Base-by-base conservation (phyloP, 202 grass and related monocot species). In the Musa balbisiana region DNA sequence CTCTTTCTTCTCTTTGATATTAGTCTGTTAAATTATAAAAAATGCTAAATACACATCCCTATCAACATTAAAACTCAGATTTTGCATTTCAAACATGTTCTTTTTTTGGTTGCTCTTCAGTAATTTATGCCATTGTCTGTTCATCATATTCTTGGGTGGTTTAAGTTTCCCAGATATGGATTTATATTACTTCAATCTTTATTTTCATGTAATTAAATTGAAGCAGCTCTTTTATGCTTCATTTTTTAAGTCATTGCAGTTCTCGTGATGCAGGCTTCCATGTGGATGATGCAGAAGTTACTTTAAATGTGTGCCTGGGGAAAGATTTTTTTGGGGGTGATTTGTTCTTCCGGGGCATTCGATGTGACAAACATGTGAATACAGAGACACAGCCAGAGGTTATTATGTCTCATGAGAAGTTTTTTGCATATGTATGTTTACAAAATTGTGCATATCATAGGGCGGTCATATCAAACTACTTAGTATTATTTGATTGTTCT, bases 251-350 rank as follows among this genome's bases (percentile, higher is more conserved):
- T 16, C 71, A 52, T 85, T 55, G 33, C n/a, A 52, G 49, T 78
- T 82, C 11, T 52, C 49, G 17, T 24, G 62, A 66, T 84, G 19
- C 79, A 97, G 94, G 94, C 82, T 97, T 97, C 80, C 94, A 97
- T 82, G 94, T 97, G 75, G 94, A 97, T 80, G 94, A 97, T 84
- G 91, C 94, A 53, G 94, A 97, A 83, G 86, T 97, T 70, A 97
- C 94, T 58, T 84, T 97, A 82, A 97, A 97, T 76, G 90, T 97
- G 76, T 97, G 94, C 64, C 84, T 97, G 73, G 90, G 94, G 24
- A 97, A 89, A 80, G 86, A 97, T 86, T 97, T 97, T 73, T 89
- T 76, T 81, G 94, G 94, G 11, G 94, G 94, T 80, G 88, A 97
- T 86, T 91, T 97, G 53, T 97, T 91, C 64, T 97, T 97, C 54